Base-by-base conservation (phyloP, 768 basidiomycete genomes). In the Macrocybe gigantea region DNA sequence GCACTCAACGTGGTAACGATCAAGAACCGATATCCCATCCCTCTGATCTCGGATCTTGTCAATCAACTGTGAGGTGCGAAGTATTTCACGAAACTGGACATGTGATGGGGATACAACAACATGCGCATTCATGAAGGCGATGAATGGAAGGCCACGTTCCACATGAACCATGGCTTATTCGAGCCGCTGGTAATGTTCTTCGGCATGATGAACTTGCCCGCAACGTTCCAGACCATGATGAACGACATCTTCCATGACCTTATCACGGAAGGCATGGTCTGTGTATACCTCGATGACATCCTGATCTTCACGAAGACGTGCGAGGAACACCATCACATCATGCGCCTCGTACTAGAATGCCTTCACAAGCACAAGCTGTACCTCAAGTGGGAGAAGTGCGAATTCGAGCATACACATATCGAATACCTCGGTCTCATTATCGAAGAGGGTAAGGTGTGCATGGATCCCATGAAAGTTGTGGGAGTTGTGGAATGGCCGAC, bases 171-270 rank as follows among this genome's bases (percentile, higher is more conserved):
- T 6, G 69, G 72, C 0, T 43, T 61, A 0, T 73, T 60, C 37
- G 64, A 77, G 57, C 69, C 51, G 32, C 50, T 52, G 22, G 71
- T 69, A 30, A 74, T 70, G 70, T 72, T 62, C 41, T 73, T 60
- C 39, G 67, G 69, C 0, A 41, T 63, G 12, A 64, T 52, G 31
- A 71, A 75, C 35, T 60, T 71, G 3, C 59, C 61, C 1, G 44
- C 51, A 1, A 66, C 60, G 0, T 55, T 62, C 7, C 59, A 76
- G 9, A 37, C 63, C 0, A 62, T 74, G 13, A 58, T 74, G 41
- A 67, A 73, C 41, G 61, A 72, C 47, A 60, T 73, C 2, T 52
- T 68, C 38, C 45, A 7, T 13, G 60, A 69, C 5, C 51, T 65
- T 5, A 61, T 72, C 10, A 38, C 35, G 5, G 49, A 44, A 11